Conservation (phyloP, 805 yeast genomes). For the Saccharomycopsis sp. region DNA sequence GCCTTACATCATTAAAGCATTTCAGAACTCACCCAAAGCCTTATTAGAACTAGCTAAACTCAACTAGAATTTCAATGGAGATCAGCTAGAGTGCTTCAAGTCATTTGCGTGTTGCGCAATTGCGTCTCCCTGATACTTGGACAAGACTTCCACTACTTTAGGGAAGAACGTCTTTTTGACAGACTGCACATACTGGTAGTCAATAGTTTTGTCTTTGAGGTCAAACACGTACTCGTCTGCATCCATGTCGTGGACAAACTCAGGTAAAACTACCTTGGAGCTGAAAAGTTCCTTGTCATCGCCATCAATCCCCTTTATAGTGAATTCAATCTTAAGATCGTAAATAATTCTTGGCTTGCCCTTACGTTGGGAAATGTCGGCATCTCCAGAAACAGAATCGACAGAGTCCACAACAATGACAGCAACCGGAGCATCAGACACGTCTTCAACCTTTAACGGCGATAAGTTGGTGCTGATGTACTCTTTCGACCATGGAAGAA, state of each 20-base stretch:
- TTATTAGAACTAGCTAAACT: no score
- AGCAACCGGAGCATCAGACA: constrained; percentile 20
- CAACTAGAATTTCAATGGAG: no score
- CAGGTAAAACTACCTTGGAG: constrained; percentile 49
- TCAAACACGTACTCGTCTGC: constrained; percentile 61
- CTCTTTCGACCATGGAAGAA: constrained; percentile 54
- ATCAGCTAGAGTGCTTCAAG: constrained; percentile 41
- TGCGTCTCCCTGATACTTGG: constrained; percentile 57
- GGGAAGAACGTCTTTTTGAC: constrained; percentile 50
- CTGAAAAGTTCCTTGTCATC: constrained; percentile 31
- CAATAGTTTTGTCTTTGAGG: constrained; percentile 36
- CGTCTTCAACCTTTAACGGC: constrained; percentile 22
- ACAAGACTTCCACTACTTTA: constrained; percentile 38
- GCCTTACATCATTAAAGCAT: no score
- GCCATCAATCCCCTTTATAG: constrained; percentile 34
- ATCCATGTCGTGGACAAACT: constrained; percentile 59
- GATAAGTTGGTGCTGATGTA: constrained; percentile 39
- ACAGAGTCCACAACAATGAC: constrained; percentile 27
- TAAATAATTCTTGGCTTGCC: constrained; percentile 73
- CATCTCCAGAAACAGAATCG: constrained; percentile 54
- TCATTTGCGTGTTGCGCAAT: constrained; percentile 55
- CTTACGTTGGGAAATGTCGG: constrained; percentile 79
- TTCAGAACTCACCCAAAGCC: no score
- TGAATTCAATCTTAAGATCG: constrained; percentile 52
- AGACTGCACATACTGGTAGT: constrained; percentile 31